Base-by-base conservation (phyloP, 1,284 basidiomycete genomes). In the Ustilago hordei region DNA sequence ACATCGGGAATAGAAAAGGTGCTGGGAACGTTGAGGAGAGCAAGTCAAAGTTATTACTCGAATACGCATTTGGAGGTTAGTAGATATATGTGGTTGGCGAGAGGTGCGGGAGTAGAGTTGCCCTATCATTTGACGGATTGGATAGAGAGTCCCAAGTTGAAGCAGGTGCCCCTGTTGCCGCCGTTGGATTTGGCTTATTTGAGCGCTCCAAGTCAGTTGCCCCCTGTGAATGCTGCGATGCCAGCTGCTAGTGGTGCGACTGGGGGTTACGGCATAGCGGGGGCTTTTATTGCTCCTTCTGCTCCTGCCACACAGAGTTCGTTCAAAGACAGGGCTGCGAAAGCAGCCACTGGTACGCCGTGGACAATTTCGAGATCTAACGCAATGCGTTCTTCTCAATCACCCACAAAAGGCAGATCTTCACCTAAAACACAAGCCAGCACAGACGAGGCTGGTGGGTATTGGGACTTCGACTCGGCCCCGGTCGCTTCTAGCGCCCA, bases 1-100 rank as follows among this genome's bases (percentile, higher is more conserved):
- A 67, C 63, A 1, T 75, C 74, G 0, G 80, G 83, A 0, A 62
- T 84, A 3, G 80, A 81, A 45, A 55, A 75, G 2, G 63, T 84
- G 13, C 54, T 85, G 28, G 73, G 63, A 2, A 76, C 78, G 15
- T 52, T 82, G 31, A 54, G 75, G 32, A 60, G 63, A 43, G 43
- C 74, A 2, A 80, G 76, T 17, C 79, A 81, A 54, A 63, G 66
- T 13, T 84, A 86, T 68, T 86, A 86, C 57, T 45, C 74, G 3
- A 72, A 65, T 35, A 63, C 75, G 38, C 84, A 86, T 54, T 67
- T 84, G n/a, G 83, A 84, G 48, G 64, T 86, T 11, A 78, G 84
- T 1, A 64, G 69, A 13, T 82, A 75, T 31, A 32, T 78, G 31
- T 35, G 59, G 8, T 53, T 75, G 48, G 76, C 76, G 2, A 7